Conservation (phyloP, 2,329 filamentous ascomycete genomes). For the Xylaria sp. region DNA sequence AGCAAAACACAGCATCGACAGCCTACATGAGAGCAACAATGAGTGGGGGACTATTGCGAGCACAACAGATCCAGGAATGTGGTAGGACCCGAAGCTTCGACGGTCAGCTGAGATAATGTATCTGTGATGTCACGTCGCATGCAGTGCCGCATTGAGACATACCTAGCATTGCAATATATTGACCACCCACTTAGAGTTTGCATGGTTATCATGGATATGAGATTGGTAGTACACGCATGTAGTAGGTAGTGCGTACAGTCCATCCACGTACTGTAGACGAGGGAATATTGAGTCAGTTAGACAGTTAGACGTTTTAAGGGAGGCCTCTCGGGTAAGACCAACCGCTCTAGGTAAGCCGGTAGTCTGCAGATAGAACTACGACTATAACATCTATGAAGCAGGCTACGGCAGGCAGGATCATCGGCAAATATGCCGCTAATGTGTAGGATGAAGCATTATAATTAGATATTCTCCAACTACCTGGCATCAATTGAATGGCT, state of each 20-base stretch:
- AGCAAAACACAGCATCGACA: not conserved
- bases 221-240: not conserved
- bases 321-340: constrained; percentile 2
- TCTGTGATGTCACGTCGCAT: constrained; percentile 20
- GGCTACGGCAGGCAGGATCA: not conserved
- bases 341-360: constrained; percentile 3
- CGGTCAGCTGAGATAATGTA: not conserved
- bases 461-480: not conserved
- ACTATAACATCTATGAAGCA: not conserved
- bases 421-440: not conserved
- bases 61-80: not conserved
- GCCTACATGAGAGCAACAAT: not conserved
- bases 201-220: constrained; percentile 3
- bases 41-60: constrained; percentile 1
- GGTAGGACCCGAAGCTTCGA: constrained; percentile 7
- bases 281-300: not conserved
- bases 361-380: not conserved
- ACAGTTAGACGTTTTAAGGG: not conserved
- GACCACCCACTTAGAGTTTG: constrained; percentile 13
- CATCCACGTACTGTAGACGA: not conserved
- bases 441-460: not conserved
- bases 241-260: too few relatives aligned
- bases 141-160: not conserved
- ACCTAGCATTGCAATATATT: not conserved
- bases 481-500: not conserved